Conservation (phyloP, 2,329 filamentous ascomycete genomes). For the Aspergillus sp. region DNA sequence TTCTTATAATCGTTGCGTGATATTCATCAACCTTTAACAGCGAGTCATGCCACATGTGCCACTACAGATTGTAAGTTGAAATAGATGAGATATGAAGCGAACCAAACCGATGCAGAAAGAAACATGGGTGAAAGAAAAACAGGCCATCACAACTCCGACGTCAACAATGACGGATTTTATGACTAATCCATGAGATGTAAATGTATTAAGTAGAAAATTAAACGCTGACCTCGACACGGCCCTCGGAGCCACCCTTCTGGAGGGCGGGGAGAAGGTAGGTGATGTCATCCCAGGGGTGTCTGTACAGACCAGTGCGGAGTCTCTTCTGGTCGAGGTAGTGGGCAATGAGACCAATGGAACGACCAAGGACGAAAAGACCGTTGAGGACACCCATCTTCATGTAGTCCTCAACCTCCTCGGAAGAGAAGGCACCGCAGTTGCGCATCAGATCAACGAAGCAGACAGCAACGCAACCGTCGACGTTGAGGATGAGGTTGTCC, state of each 20-base stretch:
- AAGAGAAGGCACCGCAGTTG: conserved; percentile 95
- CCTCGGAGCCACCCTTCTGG: conserved; percentile 72
- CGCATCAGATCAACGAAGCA: conserved; percentile 98
- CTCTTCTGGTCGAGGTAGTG: conserved; percentile 99
- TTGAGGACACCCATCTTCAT: conserved; percentile 98
- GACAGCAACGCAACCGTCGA: conserved; percentile 95
- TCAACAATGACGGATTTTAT: conserved; percentile 38
- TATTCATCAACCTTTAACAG: conserved; percentile 30
- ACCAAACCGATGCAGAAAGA: conserved; percentile 22
- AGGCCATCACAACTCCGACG: conserved; percentile 42
- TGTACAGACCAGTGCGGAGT: conserved; percentile 96
- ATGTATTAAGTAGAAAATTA: conserved; percentile 45
- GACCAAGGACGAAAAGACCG: conserved; percentile 96
- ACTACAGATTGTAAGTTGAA: conserved; percentile 32
- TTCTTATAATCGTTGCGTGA: conserved; percentile 14
- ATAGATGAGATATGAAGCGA: conserved; percentile 31
- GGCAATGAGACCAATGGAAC: conserved; percentile 97
- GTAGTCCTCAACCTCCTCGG: conserved; percentile 98
- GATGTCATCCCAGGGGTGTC: conserved; percentile 98
- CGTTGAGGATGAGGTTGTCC: conserved; percentile 99
- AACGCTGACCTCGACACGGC: conserved; percentile 86
- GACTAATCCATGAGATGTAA: conserved; percentile 25
- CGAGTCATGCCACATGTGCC: conserved; percentile 36
- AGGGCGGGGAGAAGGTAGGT: conserved; percentile 89
- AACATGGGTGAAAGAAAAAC: conserved; percentile 27